Evolutionary conservation across 768 basidiomycete species (phyloP), one percentile per base, ranked within the genome.

Genomic region (Ephemerocybe angulata): DNA sequence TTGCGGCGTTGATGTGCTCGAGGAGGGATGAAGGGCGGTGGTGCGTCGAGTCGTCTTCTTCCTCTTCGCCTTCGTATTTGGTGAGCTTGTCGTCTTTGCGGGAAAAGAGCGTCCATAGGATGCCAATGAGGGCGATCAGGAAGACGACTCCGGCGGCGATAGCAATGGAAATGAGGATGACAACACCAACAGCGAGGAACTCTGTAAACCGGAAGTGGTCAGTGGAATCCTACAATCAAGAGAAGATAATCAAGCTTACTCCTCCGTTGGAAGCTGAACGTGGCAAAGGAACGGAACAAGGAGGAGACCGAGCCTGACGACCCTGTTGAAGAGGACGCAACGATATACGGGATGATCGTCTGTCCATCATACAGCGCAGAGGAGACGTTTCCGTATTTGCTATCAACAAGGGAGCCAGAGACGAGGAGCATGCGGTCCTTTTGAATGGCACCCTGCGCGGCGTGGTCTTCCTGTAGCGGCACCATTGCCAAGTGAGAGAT

Each of bases 101-200:
- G 21, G 88, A 85, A 69, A 93, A 84, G n/a, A 94, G 77, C 2
- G 92, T 87, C 90, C 93, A 91, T 33, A 96, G 71, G 52, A 96
- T 88, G 48, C 92, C 92, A 53, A 93, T 75, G 38, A 96, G 74
- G 15, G 88, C 87, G 29, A 94, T 76, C 1, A 95, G 75, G 80
- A 94, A 95, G 33, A 95, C 88, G 21, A 98, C 83, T 17, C 96
- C 97, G 15, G 94, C 93, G 10, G 91, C 87, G 60, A 98, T 97
- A 24, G 97, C 97, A 59, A 99, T 97, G 1, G 94, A 95, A 61
- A 99, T 94, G 41, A 99, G 80, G 60, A 98, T 98, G 52, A 99
- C 93, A 33, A 98, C 80, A 1, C 96, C 97, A 22, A 84, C 83
- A 0, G 95, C 92, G 53, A 99, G 81, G 77, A 93, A 90, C 63